Percentiles rank a stretch among this genome's conserved stretches.
Evolutionary conservation across 176 grass and related monocot species (phyloP).

Genomic region (Carex parvula): DNA sequence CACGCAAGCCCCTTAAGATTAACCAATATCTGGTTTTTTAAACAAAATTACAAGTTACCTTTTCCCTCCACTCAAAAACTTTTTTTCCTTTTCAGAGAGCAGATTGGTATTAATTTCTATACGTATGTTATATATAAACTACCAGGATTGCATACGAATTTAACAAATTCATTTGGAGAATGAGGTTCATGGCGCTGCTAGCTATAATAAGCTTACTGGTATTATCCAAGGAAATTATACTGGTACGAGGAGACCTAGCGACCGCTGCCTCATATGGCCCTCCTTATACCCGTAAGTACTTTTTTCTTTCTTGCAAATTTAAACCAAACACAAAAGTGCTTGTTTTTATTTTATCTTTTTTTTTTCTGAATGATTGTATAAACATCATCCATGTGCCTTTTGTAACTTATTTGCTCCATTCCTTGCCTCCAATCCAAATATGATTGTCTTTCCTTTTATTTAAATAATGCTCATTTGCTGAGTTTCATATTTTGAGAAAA

Average conservation of each 20-base stretch:
- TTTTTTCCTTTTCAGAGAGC: neutral
- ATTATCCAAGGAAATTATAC: neutral
- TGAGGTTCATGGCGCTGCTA: conserved; percentile 14
- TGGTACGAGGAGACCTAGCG: conserved; percentile 23
- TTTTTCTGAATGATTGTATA: neutral
- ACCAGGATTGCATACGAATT: neutral
- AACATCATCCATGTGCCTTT: neutral
- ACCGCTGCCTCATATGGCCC: conserved; percentile 34
- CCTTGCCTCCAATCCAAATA: neutral
- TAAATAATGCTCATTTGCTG: neutral
- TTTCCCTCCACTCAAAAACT: neutral
- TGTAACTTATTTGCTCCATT: neutral
- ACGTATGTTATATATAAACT: neutral
- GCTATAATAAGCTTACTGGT: neutral
- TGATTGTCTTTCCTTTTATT: neutral
- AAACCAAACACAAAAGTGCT: neutral
- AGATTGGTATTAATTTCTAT: neutral
- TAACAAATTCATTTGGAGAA: neutral
- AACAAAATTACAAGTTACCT: conserved; percentile 16
- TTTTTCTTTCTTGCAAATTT: neutral
- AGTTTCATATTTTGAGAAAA: neutral
- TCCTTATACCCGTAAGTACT: conserved; percentile 33
- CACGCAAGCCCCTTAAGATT: conserved; percentile 7
- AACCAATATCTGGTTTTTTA: neutral
- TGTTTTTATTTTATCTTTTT: neutral